Conservation (phyloP, 805 yeast genomes). For the Candida xyloterini region DNA sequence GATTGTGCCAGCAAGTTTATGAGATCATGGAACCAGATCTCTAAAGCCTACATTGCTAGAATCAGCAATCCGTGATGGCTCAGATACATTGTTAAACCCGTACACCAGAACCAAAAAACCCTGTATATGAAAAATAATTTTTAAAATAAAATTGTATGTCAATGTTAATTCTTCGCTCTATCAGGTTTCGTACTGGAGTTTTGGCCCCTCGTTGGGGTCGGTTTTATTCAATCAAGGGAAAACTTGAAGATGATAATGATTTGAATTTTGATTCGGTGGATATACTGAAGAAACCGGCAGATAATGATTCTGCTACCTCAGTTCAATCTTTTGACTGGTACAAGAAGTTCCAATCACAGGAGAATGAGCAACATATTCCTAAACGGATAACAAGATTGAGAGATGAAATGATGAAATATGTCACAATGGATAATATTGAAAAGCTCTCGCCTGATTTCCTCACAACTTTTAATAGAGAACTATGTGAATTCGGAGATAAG, state of each 20-base stretch:
- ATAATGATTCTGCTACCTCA: background rate
- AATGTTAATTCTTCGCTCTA: background rate
- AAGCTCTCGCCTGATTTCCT: slow-evolving; percentile 20
- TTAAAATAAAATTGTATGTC: background rate
- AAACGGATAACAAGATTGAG: slow-evolving; percentile 11
- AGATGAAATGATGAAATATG: slow-evolving; percentile 15
- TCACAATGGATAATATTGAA: slow-evolving; percentile 15
- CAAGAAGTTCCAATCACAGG: slow-evolving; percentile 6
- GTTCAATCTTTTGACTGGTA: slow-evolving; percentile 14
- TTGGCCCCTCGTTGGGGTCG: background rate
- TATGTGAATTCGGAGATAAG: slow-evolving; percentile 23
- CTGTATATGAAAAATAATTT: too few relatives aligned
- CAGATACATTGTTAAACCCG: background rate
- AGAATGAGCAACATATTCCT: background rate
- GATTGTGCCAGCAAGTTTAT: slow-evolving; percentile 84
- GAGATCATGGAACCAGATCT: slow-evolving; percentile 86
- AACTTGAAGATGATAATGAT: slow-evolving; percentile 25
- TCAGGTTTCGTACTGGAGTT: background rate
- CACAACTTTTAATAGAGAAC: slow-evolving; percentile 9
- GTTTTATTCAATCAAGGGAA: slow-evolving; percentile 13
- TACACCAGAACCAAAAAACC: background rate
- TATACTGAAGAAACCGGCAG: background rate
- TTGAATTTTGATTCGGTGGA: slow-evolving; percentile 17
- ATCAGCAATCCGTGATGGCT: slow-evolving; percentile 36
- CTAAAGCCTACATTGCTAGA: slow-evolving; percentile 71